phyloP scores from a whole-genome alignment of 2,329 filamentous ascomycete species.

The Alternaria consortialis region DNA sequence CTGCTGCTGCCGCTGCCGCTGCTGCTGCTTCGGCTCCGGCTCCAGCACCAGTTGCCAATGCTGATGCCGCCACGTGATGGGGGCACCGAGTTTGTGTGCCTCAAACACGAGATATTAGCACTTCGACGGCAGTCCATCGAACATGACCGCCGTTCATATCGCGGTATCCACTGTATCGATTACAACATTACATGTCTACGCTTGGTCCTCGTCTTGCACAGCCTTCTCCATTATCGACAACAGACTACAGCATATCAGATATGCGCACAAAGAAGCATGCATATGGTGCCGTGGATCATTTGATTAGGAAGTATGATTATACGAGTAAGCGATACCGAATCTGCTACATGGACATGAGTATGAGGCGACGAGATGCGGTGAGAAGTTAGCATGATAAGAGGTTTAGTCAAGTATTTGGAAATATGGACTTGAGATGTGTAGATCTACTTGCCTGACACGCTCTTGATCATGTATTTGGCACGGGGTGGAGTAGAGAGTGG shows the following conservation, averaged over 20 bases:
- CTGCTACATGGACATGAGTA: background rate
- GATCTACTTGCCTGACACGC: background rate
- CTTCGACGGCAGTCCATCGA: background rate
- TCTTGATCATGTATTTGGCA: background rate
- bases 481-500: background rate
- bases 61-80: slow-evolving; percentile 17
- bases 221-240: background rate
- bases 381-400: background rate
- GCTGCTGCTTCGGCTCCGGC: slow-evolving; percentile 15
- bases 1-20: slow-evolving; percentile 13
- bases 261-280: background rate
- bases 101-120: background rate
- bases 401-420: background rate
- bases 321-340: background rate
- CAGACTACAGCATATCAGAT: background rate
- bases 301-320: background rate
- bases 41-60: slow-evolving; percentile 18
- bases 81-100: too few species aligned
- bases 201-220: background rate
- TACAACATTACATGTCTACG: background rate
- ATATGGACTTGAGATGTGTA: background rate
- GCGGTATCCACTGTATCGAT: background rate
- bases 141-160: background rate
- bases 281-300: background rate
- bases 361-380: background rate